Conservation (phyloP, 176 grass and related monocot species). For the Oryza officinalis region DNA sequence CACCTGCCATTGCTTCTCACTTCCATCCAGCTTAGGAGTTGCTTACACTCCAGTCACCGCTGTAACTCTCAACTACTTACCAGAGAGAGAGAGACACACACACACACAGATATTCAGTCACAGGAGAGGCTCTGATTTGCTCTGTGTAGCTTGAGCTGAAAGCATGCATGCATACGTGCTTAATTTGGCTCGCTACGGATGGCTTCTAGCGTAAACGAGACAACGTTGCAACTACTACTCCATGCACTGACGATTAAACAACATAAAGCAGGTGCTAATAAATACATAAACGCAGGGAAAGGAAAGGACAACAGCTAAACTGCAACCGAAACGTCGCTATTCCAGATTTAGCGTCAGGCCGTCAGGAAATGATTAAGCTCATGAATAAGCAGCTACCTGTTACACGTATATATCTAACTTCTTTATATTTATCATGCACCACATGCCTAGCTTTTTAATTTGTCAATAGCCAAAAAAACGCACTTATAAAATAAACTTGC, state of each 20-base stretch:
- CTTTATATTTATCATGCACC: too few species aligned
- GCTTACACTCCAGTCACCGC: background rate
- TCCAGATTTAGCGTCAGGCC: background rate
- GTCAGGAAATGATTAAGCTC: constrained; percentile 41
- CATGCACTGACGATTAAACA: too few species aligned
- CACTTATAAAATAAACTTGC: too few species aligned
- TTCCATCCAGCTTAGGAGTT: background rate
- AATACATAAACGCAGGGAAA: constrained; percentile 9
- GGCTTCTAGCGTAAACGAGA: background rate
- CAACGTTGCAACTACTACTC: constrained; percentile 9
- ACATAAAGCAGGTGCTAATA: background rate
- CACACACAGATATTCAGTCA: background rate
- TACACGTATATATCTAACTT: background rate
- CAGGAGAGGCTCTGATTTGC: background rate
- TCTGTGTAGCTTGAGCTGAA: background rate
- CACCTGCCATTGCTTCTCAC: background rate
- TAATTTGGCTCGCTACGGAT: background rate
- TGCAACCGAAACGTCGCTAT: constrained; percentile 46
- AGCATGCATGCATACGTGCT: background rate
- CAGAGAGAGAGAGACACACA: too few species aligned
- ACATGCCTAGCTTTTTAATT: too few species aligned
- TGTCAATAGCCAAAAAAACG: too few species aligned
- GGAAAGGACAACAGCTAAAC: constrained; percentile 30
- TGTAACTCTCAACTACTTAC: background rate
- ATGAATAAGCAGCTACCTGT: constrained; percentile 16